Evolutionary conservation across 2,329 filamentous ascomycete genomes (phyloP), one percentile per base, ranked within the genome.

Genomic region (Lasiodiplodia sp.): DNA sequence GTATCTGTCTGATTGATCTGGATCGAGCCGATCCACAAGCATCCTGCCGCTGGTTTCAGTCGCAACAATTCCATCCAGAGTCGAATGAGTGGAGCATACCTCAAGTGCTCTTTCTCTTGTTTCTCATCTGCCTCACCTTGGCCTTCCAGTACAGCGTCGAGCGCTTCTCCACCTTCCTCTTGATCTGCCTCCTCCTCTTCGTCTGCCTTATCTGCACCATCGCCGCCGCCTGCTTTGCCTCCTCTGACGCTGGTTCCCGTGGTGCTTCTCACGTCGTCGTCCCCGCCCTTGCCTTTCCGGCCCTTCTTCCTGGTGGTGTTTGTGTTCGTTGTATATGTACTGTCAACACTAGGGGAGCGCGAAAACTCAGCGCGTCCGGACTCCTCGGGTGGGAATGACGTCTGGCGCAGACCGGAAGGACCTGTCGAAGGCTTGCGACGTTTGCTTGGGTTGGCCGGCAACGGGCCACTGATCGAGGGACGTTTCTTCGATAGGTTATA

Each of bases 361-460:
- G 84, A 84, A 71, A 80, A 83, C 51, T 85, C 86, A 25, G 83
- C 79, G n/a, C 77, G 79, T 23, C 79, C 66, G 79, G 70, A 70
- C 79, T 80, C 83, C 69, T 89, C 90, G 31, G 92, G 91, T 0
- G 92, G 91, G 75, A 94, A 96, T 0, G 92, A 93, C 4, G 93
- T 94, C 75, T 94, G 91, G 49, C 92, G 91, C 1, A 96, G 87
- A 71, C 93, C 91, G 0, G 86, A 83, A 1, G 87, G 86, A 10
- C 85, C 79, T 3, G 89, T 86, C 14, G 90, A 93, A 6, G 89
- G 85, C 76, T 94, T 94, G 75, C 92, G 90, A 57, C 90, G 89
- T 77, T 93, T 93, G 57, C 83, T 78, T 44, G 18, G 82, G 77
- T 72, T 71, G 4, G 55, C 37, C 0, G 82, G 84, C 2, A 80